Percentiles rank a stretch among this genome's conserved stretches.
Evolutionary conservation across 202 grass and related monocot genomes (phyloP).

Genomic region (Musa balbisiana): DNA sequence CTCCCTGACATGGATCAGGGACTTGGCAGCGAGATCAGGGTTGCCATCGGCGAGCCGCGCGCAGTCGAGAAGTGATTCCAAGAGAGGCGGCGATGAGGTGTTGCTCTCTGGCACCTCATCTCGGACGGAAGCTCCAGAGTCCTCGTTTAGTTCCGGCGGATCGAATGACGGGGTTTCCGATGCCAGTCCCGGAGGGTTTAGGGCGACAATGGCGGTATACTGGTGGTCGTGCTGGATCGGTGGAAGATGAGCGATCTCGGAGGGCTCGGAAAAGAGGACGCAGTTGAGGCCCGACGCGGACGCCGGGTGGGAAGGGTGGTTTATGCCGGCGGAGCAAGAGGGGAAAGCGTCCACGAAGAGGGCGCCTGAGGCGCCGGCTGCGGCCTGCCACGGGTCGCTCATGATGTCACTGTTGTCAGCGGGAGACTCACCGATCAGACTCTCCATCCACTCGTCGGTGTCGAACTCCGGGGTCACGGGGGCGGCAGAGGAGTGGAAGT

Average conservation of each 20-base stretch:
- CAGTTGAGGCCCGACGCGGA: conserved; percentile 52
- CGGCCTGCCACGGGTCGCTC: conserved; percentile 6
- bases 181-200: not conserved
- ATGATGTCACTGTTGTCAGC: conserved; percentile 6
- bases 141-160: conserved; percentile 19
- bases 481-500: conserved; percentile 25
- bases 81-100: conserved; percentile 24
- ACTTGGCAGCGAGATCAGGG: conserved; percentile 43
- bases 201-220: not conserved
- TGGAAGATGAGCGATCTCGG: conserved; percentile 20
- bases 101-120: conserved; percentile 2
- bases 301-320: not conserved
- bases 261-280: conserved; percentile 46
- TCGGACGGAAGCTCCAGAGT: not conserved
- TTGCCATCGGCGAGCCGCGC: conserved; percentile 39
- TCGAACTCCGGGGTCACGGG: conserved; percentile 65
- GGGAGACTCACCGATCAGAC: conserved; percentile 57
- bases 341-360: conserved; percentile 47
- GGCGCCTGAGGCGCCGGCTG: conserved; percentile 12
- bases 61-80: conserved; percentile 57
- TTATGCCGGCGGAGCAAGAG: conserved; percentile 13
- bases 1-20: conserved; percentile 48
- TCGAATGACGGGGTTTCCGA: conserved; percentile 17
- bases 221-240: not conserved
- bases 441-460: conserved; percentile 95